Evolutionary conservation across 768 basidiomycete genomes (phyloP).

Genomic region (Auriscalpium microsporum): DNA sequence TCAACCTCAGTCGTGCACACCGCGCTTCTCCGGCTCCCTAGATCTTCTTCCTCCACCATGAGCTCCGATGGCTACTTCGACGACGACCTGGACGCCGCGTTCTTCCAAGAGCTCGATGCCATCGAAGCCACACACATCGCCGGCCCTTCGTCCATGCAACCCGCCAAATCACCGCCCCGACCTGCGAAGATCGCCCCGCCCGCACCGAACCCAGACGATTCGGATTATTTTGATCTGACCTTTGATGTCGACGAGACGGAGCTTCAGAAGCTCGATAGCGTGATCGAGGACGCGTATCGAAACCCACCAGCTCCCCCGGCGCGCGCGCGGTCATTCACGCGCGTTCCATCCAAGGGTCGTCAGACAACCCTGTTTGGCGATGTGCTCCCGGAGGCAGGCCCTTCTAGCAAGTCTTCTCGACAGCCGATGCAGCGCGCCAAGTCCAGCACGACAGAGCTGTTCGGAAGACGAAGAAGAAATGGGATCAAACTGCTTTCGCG

Average conservation of each 20-base stretch:
- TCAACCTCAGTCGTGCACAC: not conserved
- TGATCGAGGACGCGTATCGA: constrained; percentile 41
- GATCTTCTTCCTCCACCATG: constrained; percentile 31
- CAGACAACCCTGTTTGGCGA: constrained; percentile 67
- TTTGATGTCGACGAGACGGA: constrained; percentile 51
- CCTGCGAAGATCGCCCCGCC: constrained; percentile 7
- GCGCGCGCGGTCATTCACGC: constrained; percentile 3
- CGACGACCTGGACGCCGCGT: constrained; percentile 44
- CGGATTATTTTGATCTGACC: constrained; percentile 25
- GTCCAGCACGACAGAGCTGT: constrained; percentile 31
- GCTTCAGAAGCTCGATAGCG: constrained; percentile 43
- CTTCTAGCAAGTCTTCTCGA: constrained; percentile 18
- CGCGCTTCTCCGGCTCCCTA: too few species aligned
- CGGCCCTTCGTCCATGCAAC: constrained; percentile 14
- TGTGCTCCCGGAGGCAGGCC: constrained; percentile 29
- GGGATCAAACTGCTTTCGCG: constrained; percentile 88
- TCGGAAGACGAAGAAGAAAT: constrained; percentile 66
- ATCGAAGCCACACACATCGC: constrained; percentile 53
- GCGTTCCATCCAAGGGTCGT: constrained; percentile 29
- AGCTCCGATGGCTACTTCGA: constrained; percentile 74
- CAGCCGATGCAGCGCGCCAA: constrained; percentile 1
- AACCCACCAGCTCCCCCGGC: constrained; percentile 29
- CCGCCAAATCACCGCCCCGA: constrained; percentile 16
- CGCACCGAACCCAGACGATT: constrained; percentile 31
- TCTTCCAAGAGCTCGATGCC: constrained; percentile 53